Conservation (phyloP, 2,329 filamentous ascomycete species). For the Hypoxylon sp. region DNA sequence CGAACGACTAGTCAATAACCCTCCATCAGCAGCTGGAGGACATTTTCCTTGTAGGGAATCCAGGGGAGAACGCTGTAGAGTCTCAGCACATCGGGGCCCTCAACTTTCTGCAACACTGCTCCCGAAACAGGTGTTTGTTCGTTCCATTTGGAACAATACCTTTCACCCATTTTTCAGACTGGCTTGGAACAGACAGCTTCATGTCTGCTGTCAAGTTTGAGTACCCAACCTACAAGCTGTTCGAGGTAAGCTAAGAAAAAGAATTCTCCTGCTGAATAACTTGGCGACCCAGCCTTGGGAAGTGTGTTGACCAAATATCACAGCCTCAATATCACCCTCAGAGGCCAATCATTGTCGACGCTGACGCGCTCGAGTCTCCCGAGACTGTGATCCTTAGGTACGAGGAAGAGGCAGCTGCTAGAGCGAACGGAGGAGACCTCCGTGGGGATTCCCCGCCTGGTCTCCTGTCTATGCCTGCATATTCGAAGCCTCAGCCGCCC, state of each 20-base stretch:
- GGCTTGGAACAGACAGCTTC: slow-evolving; percentile 60
- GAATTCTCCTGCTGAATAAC: not conserved
- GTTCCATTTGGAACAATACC: slow-evolving; percentile 54
- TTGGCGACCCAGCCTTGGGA: slow-evolving; percentile 19
- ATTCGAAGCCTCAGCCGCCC: slow-evolving; percentile 81
- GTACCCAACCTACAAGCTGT: slow-evolving; percentile 70
- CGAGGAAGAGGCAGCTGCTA: slow-evolving; percentile 68
- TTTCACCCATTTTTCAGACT: slow-evolving; percentile 48
- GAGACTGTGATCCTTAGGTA: slow-evolving; percentile 70
- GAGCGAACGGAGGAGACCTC: slow-evolving; percentile 68
- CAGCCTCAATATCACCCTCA: slow-evolving; percentile 69
- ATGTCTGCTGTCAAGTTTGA: slow-evolving; percentile 73
- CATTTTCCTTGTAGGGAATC: slow-evolving; percentile 9
- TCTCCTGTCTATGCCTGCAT: slow-evolving; percentile 84
- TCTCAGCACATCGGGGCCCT: slow-evolving; percentile 43
- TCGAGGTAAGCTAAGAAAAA: slow-evolving; percentile 67
- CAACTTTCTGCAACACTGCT: slow-evolving; percentile 52
- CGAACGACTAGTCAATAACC: slow-evolving; percentile 40
- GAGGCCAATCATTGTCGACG: slow-evolving; percentile 70
- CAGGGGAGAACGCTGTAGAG: slow-evolving; percentile 10
- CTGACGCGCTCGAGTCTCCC: slow-evolving; percentile 69
- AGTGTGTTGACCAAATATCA: slow-evolving; percentile 41
- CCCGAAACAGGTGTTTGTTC: slow-evolving; percentile 58
- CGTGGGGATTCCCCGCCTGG: slow-evolving; percentile 70
- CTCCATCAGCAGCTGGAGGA: slow-evolving; percentile 30